Percentiles rank a stretch among this genome's conserved stretches.
These are phyloP conservation scores for Melampsora larici-populina DNA, from an alignment of 1,284 basidiomycete genomes.

Conservation along the genomic window DNA sequence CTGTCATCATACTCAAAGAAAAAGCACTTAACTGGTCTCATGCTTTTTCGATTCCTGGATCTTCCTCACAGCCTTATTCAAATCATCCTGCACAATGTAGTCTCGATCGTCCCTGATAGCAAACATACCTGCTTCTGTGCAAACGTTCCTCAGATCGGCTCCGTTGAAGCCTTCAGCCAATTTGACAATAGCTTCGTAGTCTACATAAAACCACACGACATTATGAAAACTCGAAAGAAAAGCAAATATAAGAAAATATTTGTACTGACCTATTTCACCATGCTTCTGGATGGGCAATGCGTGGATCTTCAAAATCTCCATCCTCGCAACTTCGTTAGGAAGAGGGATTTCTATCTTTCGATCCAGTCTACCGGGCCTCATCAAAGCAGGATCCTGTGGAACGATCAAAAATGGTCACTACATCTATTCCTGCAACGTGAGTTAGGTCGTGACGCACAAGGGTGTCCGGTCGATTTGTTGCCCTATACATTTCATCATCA, in stretches of 20 bases:
- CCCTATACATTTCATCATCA: constrained; percentile 17
- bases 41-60: constrained; percentile 66
- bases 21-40: constrained; percentile 46
- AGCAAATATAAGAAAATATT: not conserved
- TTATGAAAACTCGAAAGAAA: not conserved
- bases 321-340: constrained; percentile 87
- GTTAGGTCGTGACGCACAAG: constrained; percentile 68
- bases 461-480: constrained; percentile 67
- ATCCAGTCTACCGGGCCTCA: constrained; percentile 92
- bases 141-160: constrained; percentile 91
- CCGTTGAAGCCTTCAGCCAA: constrained; percentile 91
- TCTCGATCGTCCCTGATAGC: constrained; percentile 94
- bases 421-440: not conserved
- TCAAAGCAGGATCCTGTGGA: constrained; percentile 77
- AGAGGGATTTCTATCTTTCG: constrained; percentile 97
- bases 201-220: constrained; percentile 51
- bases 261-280: constrained; percentile 66
- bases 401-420: not conserved
- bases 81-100: constrained; percentile 86
- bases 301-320: constrained; percentile 98
- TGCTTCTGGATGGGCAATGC: constrained; percentile 89
- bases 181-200: constrained; percentile 97
- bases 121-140: constrained; percentile 99
- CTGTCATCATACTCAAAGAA: not conserved
- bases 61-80: constrained; percentile 97